Percentiles rank a stretch among this genome's conserved stretches.
phyloP scores from a whole-genome alignment of 768 basidiomycete species.

The Hericium coralloides region DNA sequence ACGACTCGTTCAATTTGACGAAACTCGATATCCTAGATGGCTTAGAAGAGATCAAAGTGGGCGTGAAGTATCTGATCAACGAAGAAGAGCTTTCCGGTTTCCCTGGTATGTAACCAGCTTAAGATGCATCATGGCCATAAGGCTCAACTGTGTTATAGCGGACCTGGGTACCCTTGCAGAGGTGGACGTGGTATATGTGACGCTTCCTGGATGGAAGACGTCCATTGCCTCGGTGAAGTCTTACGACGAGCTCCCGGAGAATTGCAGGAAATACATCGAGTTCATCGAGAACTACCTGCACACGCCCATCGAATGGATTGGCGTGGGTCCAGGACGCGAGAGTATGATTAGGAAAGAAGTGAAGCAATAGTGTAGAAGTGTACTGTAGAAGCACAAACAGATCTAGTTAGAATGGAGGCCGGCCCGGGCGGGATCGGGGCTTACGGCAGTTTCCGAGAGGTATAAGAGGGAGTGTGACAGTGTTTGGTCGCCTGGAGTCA shows the following conservation, averaged over 20 bases:
- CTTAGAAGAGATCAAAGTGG: conserved; percentile 83
- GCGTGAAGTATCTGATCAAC: conserved; percentile 66
- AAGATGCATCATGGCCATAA: not conserved
- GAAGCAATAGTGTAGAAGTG: not conserved
- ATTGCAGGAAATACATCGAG: conserved; percentile 77
- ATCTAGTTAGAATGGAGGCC: not conserved
- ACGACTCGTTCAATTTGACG: conserved; percentile 87
- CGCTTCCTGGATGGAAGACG: conserved; percentile 85
- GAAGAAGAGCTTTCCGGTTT: conserved; percentile 76
- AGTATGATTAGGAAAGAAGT: conserved; percentile 47
- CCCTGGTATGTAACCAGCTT: conserved; percentile 47
- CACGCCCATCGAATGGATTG: conserved; percentile 84
- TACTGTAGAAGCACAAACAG: not conserved
- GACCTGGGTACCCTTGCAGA: conserved; percentile 73
- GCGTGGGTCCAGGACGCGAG: conserved; percentile 82
- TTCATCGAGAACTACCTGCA: conserved; percentile 75
- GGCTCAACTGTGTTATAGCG: conserved; percentile 34
- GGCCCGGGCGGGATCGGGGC: not conserved
- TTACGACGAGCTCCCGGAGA: conserved; percentile 73
- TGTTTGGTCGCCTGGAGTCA: conserved; percentile 15
- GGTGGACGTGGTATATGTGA: conserved; percentile 82
- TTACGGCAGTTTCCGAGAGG: not conserved
- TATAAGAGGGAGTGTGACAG: conserved; percentile 23
- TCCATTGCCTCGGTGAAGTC: conserved; percentile 55
- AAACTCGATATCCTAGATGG: conserved; percentile 91